Evolutionary conservation across 169 alveolate species (phyloP).

Genomic region (Plasmodium cynomolgi): DNA sequence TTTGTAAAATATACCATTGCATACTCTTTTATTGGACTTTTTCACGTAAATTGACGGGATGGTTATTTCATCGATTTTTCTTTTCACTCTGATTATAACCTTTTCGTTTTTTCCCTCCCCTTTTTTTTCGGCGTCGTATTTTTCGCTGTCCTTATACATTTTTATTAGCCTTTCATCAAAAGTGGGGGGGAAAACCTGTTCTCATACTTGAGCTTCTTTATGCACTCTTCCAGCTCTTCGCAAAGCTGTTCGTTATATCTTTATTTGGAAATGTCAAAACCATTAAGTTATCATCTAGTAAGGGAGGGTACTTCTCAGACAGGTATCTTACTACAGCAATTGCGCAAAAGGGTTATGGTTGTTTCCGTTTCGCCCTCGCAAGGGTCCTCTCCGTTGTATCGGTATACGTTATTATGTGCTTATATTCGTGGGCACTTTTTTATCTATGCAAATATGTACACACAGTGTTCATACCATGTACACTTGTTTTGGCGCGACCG

Average conservation of each 20-base stretch:
- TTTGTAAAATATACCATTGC: slow-evolving; percentile 58
- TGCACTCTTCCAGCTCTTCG: neutral
- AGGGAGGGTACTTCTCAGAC: neutral
- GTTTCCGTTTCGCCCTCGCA: neutral
- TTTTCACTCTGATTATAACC: slow-evolving; percentile 67
- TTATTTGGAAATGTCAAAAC: neutral
- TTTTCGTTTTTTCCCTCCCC: slow-evolving; percentile 22
- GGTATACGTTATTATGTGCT: neutral
- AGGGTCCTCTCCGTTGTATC: neutral
- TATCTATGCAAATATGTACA: neutral
- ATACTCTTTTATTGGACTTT: slow-evolving; percentile 62
- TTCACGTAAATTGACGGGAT: slow-evolving; percentile 66
- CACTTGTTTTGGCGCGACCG: neutral
- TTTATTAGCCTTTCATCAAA: neutral
- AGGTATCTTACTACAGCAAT: neutral
- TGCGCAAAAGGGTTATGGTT: neutral
- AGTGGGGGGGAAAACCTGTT: neutral
- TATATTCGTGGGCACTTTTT: neutral
- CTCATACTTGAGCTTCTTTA: neutral
- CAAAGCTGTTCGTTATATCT: neutral
- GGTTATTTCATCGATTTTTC: slow-evolving; percentile 63
- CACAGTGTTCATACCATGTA: neutral
- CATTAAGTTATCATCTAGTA: neutral
- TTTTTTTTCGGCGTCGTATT: neutral
- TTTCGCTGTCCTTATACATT: slow-evolving; percentile 52